Evolutionary conservation across 352 stramenopile species (phyloP), one percentile per base, ranked within the genome.

Genomic region (Plasmopara muralis): DNA sequence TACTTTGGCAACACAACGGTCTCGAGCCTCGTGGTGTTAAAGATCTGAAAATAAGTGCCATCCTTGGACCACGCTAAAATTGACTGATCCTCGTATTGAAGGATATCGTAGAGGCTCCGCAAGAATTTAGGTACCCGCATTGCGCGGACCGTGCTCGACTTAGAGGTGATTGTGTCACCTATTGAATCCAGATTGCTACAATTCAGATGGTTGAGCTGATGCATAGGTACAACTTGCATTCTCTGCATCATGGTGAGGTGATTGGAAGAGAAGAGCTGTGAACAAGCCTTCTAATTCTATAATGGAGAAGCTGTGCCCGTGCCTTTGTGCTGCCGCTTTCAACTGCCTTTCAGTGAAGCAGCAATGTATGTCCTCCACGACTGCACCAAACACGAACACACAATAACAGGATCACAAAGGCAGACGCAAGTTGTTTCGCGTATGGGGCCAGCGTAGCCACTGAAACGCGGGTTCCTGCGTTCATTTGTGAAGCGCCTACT

Each of bases 1-100:
- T 97, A 97, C 61, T 88, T 86, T 28, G 88, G 88, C 9, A 97
- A 70, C 42, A 97, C 73, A 30, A 84, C 66, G 13, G 86, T 43
- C 42, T 83, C 71, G 7, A 87, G 72, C 9, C 72, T 74, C 44
- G 73, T 65, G 31, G 67, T 83, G 57, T 83, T 55, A 50, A 77
- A 72, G 55, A 90, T 78, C 61, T 87, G 72, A 55, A 93, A 91
- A 55, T 72, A 72, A 10, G 69, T 64, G 37, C 78, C 73, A 52
- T 86, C 79, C 47, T 66, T 66, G 28, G 77, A 74, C 83, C 83
- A 94, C 18, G 69, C 55, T 43, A 94, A 65, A 55, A 94, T 82
- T 8, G 47, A 48, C 31, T 67, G 67, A 58, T 92, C 81, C 55
- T 94, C 83, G 10, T 57, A 59, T 35, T 86, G 65, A 37, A 93